A percentile compares a stretch with the other conserved stretches of the same genome.
phyloP scores from a whole-genome alignment of 768 basidiomycete genomes.

The Phlebiopsis gigantea region DNA sequence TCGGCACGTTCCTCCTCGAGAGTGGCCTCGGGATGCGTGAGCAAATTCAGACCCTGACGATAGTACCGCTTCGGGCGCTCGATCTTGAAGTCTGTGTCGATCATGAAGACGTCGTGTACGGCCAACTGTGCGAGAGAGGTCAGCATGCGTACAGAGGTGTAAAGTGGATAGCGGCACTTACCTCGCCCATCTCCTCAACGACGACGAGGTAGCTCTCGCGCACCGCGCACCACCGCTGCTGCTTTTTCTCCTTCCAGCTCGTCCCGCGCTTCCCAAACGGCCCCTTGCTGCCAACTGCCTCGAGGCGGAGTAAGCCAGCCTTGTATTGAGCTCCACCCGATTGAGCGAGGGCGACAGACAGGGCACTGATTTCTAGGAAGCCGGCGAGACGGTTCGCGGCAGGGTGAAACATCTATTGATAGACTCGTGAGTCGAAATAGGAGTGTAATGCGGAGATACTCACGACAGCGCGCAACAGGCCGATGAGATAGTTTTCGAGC shows the following conservation, averaged over 20 bases:
- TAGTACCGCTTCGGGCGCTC: constrained; percentile 88
- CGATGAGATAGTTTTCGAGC: constrained; percentile 84
- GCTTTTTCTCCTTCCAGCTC: constrained; percentile 64
- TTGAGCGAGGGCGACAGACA: constrained; percentile 75
- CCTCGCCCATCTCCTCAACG: constrained; percentile 82
- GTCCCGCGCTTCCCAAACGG: constrained; percentile 37
- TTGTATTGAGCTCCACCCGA: constrained; percentile 88
- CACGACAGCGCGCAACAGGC: constrained; percentile 86
- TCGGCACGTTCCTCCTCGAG: constrained; percentile 21
- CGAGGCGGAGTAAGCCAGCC: constrained; percentile 73
- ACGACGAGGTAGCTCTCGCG: constrained; percentile 89
- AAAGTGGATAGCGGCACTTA: constrained; percentile 26
- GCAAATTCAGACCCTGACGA: constrained; percentile 73
- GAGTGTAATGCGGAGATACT: not conserved
- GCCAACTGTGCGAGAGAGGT: constrained; percentile 41
- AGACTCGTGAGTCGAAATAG: not conserved
- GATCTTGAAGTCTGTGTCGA: constrained; percentile 86
- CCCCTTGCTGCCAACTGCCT: constrained; percentile 45
- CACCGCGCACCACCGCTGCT: constrained; percentile 85
- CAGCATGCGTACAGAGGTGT: not conserved
- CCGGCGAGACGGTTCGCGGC: constrained; percentile 83
- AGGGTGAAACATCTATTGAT: constrained; percentile 89
- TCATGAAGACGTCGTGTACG: constrained; percentile 91
- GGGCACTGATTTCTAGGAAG: constrained; percentile 88
- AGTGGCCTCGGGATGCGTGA: constrained; percentile 32